These are phyloP conservation scores for Vaccinium vitisidaea DNA, from an alignment of 148 eudicot genomes.

Conservation along the genomic window DNA sequence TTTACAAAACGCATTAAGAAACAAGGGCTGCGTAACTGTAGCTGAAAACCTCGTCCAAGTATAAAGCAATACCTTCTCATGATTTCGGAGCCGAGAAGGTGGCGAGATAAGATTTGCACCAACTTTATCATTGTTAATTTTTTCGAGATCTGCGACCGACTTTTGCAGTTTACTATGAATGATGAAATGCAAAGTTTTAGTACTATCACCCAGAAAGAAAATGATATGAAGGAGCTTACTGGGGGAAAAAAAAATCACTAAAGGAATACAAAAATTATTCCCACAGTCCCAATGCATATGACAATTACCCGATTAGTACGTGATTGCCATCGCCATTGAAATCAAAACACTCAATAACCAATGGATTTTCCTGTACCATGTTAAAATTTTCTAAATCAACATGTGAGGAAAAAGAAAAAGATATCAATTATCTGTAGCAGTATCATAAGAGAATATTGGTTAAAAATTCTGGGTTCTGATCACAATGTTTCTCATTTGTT, in stretches of 20 bases:
- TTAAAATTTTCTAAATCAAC: conserved; percentile 1
- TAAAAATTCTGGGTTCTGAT: not conserved
- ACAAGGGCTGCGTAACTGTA: not conserved
- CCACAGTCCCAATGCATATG: not conserved
- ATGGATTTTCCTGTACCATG: conserved; percentile 71
- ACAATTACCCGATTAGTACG: conserved; percentile 67
- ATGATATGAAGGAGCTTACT: not conserved
- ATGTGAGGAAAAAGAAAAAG: not conserved
- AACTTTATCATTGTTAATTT: conserved; percentile 43
- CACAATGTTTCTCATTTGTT: not conserved
- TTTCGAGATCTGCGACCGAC: conserved; percentile 68
- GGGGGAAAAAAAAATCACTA: not conserved
- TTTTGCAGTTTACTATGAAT: conserved; percentile 69
- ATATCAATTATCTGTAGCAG: not conserved
- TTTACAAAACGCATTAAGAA: conserved; percentile 37
- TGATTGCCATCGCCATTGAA: conserved; percentile 77
- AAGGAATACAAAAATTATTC: not conserved
- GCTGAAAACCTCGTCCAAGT: not conserved
- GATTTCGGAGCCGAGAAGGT: conserved; percentile 44
- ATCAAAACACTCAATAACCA: conserved; percentile 87
- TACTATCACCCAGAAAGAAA: not conserved
- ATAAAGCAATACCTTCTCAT: conserved; percentile 57
- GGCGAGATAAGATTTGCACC: conserved; percentile 62
- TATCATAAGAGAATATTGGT: not conserved
- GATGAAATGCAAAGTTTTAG: not conserved